Evolutionary conservation across 257 asterid species (phyloP).

Genomic region (Hygrophila difformis): DNA sequence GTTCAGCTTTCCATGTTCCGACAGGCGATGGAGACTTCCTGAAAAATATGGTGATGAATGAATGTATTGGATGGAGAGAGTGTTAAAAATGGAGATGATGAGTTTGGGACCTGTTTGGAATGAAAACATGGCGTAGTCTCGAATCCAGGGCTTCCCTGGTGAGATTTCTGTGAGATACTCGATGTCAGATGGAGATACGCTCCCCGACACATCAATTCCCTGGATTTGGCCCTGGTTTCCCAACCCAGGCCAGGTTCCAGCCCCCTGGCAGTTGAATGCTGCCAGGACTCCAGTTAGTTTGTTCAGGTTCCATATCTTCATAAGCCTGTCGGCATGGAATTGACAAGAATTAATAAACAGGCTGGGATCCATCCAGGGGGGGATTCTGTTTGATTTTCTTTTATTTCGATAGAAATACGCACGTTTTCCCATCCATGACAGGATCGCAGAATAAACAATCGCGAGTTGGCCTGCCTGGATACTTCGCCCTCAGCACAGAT

Average conservation of each 20-base stretch:
- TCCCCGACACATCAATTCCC: conserved; percentile 26
- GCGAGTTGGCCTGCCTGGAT: conserved; percentile 42
- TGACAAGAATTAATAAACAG: not conserved
- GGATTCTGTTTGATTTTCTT: not conserved
- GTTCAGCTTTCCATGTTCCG: conserved; percentile 24
- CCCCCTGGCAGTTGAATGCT: conserved; percentile 58
- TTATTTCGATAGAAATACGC: conserved; percentile 10
- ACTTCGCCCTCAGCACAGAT: conserved; percentile 41
- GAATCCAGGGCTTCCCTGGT: conserved; percentile 14
- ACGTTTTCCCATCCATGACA: conserved; percentile 47
- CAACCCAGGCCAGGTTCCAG: conserved; percentile 47
- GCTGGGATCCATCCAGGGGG: not conserved
- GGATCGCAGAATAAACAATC: conserved; percentile 50
- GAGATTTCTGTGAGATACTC: conserved; percentile 32
- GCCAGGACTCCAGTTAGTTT: conserved; percentile 42
- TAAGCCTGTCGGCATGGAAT: conserved; percentile 25
- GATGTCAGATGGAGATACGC: conserved; percentile 37
- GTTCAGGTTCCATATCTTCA: conserved; percentile 54
- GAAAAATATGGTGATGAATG: no score
- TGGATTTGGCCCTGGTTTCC: conserved; percentile 13
- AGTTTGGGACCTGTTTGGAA: conserved; percentile 53
- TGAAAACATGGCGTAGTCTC: conserved; percentile 44
- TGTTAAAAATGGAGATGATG: no score
- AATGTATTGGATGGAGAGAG: no score
- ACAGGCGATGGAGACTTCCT: conserved; percentile 26